These are phyloP conservation scores for Aspergillus ellipticus DNA, from an alignment of 495 filamentous ascomycete genomes.

Conservation along the genomic window DNA sequence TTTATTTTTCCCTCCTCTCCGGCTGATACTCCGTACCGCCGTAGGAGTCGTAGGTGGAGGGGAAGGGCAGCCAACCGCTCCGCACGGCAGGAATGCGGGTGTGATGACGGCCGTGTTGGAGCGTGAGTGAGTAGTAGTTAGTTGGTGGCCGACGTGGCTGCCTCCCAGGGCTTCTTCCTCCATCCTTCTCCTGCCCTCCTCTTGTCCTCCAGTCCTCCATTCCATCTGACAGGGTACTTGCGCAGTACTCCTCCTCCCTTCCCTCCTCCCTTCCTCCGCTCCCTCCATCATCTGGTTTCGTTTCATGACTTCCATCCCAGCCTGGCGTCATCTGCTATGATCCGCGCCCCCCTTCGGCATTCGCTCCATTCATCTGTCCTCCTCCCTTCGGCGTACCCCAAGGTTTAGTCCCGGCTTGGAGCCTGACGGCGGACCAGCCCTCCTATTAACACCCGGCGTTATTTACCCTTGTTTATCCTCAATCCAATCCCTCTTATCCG, in stretches of 20 bases:
- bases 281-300: background rate
- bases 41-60: no score
- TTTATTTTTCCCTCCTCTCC: no score
- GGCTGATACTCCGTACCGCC: no score
- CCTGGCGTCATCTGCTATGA: conserved; percentile 23
- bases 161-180: background rate
- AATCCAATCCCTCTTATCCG: no score
- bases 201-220: background rate
- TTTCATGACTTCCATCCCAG: no score
- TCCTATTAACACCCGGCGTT: background rate
- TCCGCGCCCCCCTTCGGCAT: conserved; percentile 20
- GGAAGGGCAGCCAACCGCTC: background rate
- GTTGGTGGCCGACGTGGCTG: conserved; percentile 1
- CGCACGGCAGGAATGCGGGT: no score
- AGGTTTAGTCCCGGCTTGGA: background rate
- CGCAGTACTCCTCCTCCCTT: background rate
- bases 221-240: no score
- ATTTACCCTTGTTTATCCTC: background rate
- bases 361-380: conserved; percentile 6
- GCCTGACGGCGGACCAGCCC: background rate
- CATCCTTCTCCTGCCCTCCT: background rate
- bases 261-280: background rate
- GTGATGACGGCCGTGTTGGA: no score
- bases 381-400: conserved; percentile 2
- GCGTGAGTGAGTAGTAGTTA: no score